A percentile compares a stretch with the other conserved stretches of the same genome.
Conservation (phyloP, 1,139 yeast genomes). For the Blastobotrys apis region DNA sequence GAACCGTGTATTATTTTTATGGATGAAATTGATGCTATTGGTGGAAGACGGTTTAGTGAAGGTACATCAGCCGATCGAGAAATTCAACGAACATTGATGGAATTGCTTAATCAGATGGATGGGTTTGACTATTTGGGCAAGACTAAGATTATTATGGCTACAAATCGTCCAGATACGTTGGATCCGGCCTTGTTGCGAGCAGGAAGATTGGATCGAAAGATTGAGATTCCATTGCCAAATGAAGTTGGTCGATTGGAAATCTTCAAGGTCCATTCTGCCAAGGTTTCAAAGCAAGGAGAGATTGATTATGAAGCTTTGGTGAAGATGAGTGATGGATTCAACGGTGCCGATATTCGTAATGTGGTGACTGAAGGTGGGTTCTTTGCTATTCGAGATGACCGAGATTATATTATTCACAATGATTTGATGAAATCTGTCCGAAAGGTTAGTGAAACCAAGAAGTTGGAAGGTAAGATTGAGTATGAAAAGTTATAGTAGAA, state of each 20-base stretch:
- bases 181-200: constrained; percentile 99
- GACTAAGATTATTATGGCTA: constrained; percentile 98
- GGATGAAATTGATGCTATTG: constrained; percentile 99
- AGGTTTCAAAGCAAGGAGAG: constrained; percentile 88
- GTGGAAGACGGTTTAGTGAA: constrained; percentile 96
- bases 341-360: constrained; percentile 98
- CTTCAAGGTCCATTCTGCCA: constrained; percentile 87
- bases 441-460: constrained; percentile 95
- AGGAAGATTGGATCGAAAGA: constrained; percentile 95
- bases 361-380: constrained; percentile 99
- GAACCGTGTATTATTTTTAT: constrained; percentile 98
- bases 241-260: constrained; percentile 95
- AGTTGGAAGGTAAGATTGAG: constrained; percentile 92
- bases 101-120: constrained; percentile 95
- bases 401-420: constrained; percentile 88
- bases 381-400: constrained; percentile 95
- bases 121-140: constrained; percentile 97
- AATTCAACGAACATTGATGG: constrained; percentile 98
- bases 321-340: constrained; percentile 97
- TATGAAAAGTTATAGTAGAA: constrained; percentile 72
- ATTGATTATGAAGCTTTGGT: constrained; percentile 96
- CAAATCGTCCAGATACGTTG: constrained; percentile 96
- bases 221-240: constrained; percentile 93
- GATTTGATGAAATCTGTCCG: constrained; percentile 98
- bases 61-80: constrained; percentile 99